Conservation (phyloP, 2,329 filamentous ascomycete species). For the Xylariales sp. region DNA sequence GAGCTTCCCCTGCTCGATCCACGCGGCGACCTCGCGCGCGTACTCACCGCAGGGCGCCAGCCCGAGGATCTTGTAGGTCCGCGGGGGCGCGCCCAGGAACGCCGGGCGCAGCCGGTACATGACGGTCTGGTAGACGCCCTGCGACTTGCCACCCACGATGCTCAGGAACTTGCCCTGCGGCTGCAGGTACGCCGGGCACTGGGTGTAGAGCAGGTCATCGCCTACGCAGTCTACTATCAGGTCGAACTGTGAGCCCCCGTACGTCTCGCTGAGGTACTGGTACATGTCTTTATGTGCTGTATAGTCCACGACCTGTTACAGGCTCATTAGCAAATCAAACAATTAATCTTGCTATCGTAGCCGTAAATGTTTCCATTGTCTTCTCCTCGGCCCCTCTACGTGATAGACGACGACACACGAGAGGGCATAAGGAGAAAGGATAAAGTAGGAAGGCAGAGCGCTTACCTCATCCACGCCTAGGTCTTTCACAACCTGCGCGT, state of each 20-base stretch:
- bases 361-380: too few relatives aligned
- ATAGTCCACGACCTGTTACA: conserved; percentile 10
- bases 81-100: conserved; percentile 24
- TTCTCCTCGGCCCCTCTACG: too few relatives aligned
- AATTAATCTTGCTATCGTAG: too few relatives aligned
- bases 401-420: too few relatives aligned
- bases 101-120: conserved; percentile 25
- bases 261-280: background rate
- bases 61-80: conserved; percentile 23
- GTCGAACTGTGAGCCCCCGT: conserved; percentile 1
- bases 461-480: conserved; percentile 5
- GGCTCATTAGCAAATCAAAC: background rate
- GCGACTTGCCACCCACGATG: conserved; percentile 25
- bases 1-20: conserved; percentile 21
- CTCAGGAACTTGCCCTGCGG: conserved; percentile 16
- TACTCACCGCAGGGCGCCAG: conserved; percentile 20
- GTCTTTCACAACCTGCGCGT: background rate
- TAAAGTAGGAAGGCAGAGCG: too few relatives aligned
- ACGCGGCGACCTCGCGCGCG: conserved; percentile 20
- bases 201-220: conserved; percentile 4
- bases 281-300: conserved; percentile 6
- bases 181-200: conserved; percentile 4
- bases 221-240: conserved; percentile 9
- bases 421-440: too few relatives aligned
- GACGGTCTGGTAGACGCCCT: conserved; percentile 23